Conservation (phyloP, 352 stramenopile genomes). For the Pythium graminicola region DNA sequence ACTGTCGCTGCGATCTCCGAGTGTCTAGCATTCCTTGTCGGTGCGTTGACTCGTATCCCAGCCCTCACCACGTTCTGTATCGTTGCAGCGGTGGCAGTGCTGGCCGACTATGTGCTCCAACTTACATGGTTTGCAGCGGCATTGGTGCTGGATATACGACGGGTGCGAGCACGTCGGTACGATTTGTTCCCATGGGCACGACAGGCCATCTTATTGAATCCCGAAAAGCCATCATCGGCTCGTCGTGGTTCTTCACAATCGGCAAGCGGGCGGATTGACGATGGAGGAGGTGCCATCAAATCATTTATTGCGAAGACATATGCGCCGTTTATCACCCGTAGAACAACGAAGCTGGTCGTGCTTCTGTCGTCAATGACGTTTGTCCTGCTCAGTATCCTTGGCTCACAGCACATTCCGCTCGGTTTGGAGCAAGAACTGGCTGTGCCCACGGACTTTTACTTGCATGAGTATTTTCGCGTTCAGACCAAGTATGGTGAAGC, state of each 20-base stretch:
- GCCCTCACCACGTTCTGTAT: constrained; percentile 84
- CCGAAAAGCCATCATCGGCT: constrained; percentile 23
- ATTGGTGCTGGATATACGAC: constrained; percentile 65
- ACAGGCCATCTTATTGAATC: constrained; percentile 40
- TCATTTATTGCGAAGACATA: constrained; percentile 62
- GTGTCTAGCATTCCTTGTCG: constrained; percentile 75
- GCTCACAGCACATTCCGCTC: constrained; percentile 57
- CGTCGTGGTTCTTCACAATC: constrained; percentile 4
- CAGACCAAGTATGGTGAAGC: constrained; percentile 81
- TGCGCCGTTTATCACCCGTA: constrained; percentile 49
- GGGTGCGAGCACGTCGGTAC: constrained; percentile 57
- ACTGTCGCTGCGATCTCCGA: constrained; percentile 78
- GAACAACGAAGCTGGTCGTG: constrained; percentile 55
- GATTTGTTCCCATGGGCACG: constrained; percentile 64
- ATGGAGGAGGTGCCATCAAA: constrained; percentile 34
- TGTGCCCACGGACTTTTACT: constrained; percentile 81
- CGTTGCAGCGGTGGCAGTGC: constrained; percentile 74
- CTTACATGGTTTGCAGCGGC: constrained; percentile 85
- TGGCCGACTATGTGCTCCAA: constrained; percentile 76
- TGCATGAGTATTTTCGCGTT: constrained; percentile 85
- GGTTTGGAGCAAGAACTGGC: constrained; percentile 86
- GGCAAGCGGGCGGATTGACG: constrained; percentile 9
- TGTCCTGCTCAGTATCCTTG: constrained; percentile 45
- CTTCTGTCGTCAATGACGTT: constrained; percentile 32
- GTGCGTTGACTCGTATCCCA: constrained; percentile 79